phyloP scores from a whole-genome alignment of 352 stramenopile species.

The Globisporangium acanthophoron region DNA sequence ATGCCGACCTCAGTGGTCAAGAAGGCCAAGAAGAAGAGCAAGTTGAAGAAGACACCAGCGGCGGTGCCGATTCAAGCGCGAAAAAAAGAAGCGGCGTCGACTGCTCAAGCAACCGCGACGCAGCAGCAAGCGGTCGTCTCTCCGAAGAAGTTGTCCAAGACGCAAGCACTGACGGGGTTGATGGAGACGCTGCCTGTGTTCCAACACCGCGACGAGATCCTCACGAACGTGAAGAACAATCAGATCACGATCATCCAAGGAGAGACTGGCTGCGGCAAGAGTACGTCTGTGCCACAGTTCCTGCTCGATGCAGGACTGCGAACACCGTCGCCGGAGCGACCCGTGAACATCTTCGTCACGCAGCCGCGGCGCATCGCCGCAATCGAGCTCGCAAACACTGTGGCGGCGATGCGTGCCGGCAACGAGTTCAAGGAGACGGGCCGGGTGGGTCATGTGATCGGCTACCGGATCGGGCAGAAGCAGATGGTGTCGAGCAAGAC shows the following conservation, averaged over 20 bases:
- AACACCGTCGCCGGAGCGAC: constrained; percentile 20
- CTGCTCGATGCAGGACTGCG: constrained; percentile 66
- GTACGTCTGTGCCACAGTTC: constrained; percentile 92
- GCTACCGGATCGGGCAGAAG: constrained; percentile 87
- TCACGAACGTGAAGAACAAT: constrained; percentile 73
- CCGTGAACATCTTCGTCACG: constrained; percentile 94
- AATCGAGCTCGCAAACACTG: constrained; percentile 84
- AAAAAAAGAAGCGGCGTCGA: not conserved
- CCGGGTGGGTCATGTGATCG: constrained; percentile 58
- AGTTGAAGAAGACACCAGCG: not conserved
- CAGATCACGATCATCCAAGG: constrained; percentile 91
- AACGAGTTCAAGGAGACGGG: constrained; percentile 67
- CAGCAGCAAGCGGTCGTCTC: not conserved
- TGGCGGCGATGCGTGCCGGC: constrained; percentile 89
- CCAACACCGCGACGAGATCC: constrained; percentile 80
- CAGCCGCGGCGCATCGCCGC: constrained; percentile 93
- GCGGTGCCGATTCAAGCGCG: not conserved
- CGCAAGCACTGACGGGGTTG: constrained; percentile 23
- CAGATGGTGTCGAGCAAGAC: constrained; percentile 88
- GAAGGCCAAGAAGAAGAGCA: not conserved
- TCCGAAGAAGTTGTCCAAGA: constrained; percentile 3
- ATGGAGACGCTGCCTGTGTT: constrained; percentile 86
- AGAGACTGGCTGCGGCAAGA: constrained; percentile 97
- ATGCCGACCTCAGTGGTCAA: constrained; percentile 1
- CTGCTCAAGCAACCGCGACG: no score